Evolutionary conservation across 495 filamentous ascomycete genomes (phyloP), one percentile per base, ranked within the genome.

Genomic region (Terfezia boudieri): DNA sequence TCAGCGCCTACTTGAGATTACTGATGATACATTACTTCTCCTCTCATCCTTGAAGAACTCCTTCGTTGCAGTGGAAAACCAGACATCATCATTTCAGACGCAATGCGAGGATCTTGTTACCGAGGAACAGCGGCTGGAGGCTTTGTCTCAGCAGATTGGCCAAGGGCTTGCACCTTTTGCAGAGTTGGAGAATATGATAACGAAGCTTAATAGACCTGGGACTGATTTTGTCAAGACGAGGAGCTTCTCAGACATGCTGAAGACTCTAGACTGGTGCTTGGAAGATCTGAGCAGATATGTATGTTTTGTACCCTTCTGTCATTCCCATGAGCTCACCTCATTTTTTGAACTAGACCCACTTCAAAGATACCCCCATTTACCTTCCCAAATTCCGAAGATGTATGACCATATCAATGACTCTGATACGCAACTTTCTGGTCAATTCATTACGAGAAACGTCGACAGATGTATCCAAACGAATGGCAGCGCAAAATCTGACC

Each of bases 151-250:
- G 58, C 79, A 82, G 35, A 82, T 99, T 49, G 81, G 82, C 8
- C 77, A 81, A 32, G 92, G 93, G 58, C 72, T 94, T 7, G 79
- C 86, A 58, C 94, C 93, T 64, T 99, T 95, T 64, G 77, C 80
- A 20, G 92, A 89, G 64, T 74, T 96, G 20, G 90, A 95, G 56
- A 87, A 82, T 51, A 84, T 89, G 51, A 94, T 87, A 10, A 76
- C 86, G 52, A 75, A 83, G 32, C 76, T 98, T 46, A 94, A 95
- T 71, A 87, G 87, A 22, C 90, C 92, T 9, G 86, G 87, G 12
- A 86, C 87, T 81, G 36, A 87, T 79, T 59, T 74, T 86, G 48
- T 86, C 89, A 41, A 81, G 84, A 52, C 80, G 78, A 56, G 77
- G 80, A 59, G 82, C 80, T 54, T 96, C 89, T 62, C 80, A 77